These are phyloP conservation scores for Helotiales sp. DNA, from an alignment of 2,329 filamentous ascomycete genomes.

Conservation along the genomic window DNA sequence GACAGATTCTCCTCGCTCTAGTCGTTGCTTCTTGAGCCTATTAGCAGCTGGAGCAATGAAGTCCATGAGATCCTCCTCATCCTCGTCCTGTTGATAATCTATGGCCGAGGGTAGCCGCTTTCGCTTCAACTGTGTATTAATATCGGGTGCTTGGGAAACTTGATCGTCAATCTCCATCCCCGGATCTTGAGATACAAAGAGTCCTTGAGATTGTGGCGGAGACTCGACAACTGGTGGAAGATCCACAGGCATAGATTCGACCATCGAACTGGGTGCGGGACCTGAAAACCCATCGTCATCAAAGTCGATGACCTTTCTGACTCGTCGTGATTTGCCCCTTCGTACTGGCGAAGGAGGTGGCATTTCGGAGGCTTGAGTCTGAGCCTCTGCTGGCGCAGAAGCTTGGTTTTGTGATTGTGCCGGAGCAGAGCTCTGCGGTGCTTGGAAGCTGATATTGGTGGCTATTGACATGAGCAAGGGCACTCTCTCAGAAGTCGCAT, in stretches of 20 bases:
- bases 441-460: conserved; percentile 15
- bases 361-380: conserved; percentile 1
- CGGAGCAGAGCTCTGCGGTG: conserved; percentile 12
- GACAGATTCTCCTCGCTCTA: conserved; percentile 45
- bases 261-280: conserved; percentile 28
- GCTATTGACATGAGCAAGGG: conserved; percentile 6
- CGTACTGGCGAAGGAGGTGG: conserved; percentile 21
- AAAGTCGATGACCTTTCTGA: conserved; percentile 70
- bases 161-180: conserved; percentile 19
- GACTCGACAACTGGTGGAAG: conserved; percentile 14
- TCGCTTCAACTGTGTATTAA: conserved; percentile 14
- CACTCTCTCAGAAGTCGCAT: neutral
- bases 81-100: no score
- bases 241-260: conserved; percentile 35
- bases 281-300: conserved; percentile 52
- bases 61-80: conserved; percentile 58
- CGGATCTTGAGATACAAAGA: conserved; percentile 58
- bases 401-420: neutral
- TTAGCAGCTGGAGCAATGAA: conserved; percentile 74
- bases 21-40: conserved; percentile 74
- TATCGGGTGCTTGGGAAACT: conserved; percentile 17
- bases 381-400: conserved; percentile 1
- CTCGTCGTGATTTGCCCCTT: conserved; percentile 40
- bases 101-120: no score
- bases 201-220: conserved; percentile 37